Percentiles rank a stretch among this genome's conserved stretches.
Evolutionary conservation across 176 grass and related monocot species (phyloP).

Genomic region (Aegilops longissima): DNA sequence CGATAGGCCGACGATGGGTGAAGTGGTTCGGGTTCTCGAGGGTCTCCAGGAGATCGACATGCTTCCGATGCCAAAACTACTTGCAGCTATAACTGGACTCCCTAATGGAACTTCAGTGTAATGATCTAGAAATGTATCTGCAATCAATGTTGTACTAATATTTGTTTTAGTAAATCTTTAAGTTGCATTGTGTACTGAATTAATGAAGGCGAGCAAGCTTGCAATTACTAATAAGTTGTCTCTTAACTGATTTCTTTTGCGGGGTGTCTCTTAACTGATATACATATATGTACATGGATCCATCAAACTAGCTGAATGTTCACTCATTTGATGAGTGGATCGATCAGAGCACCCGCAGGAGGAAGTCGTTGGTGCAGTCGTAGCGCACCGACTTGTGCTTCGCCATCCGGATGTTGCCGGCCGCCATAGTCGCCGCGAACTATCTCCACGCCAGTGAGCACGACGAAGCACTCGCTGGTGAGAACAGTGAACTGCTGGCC

Average conservation of each 20-base stretch:
- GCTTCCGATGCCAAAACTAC: constrained; percentile 13
- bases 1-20: neutral
- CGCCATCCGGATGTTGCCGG: neutral
- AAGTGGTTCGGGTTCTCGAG: constrained; percentile 12
- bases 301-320: neutral
- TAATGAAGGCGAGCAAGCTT: neutral
- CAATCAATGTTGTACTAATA: neutral
- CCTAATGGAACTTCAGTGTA: neutral
- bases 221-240: neutral
- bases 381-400: neutral
- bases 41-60: neutral
- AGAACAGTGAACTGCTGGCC: too few species aligned
- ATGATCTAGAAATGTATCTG: neutral
- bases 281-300: neutral
- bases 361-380: neutral
- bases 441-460: neutral
- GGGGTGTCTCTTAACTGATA: neutral
- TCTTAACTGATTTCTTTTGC: neutral
- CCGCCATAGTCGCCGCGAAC: neutral
- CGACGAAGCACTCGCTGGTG: neutral
- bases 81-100: neutral
- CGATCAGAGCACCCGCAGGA: neutral
- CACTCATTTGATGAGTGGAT: neutral
- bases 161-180: neutral
- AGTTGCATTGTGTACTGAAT: neutral